These are phyloP conservation scores for Cichorium intybus DNA, from an alignment of 140 eudicot genomes.

Conservation along the genomic window DNA sequence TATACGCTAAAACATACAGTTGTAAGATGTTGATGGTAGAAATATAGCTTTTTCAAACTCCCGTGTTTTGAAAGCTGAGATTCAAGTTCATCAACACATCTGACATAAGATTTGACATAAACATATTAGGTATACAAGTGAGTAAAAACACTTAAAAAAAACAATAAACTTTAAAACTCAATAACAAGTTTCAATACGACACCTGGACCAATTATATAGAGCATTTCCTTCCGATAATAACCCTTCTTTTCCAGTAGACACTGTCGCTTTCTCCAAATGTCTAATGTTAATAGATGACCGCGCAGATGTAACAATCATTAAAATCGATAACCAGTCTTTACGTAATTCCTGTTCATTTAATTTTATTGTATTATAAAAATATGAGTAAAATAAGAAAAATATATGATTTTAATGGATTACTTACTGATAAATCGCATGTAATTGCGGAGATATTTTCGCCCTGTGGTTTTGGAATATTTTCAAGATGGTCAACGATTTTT, in stretches of 20 bases:
- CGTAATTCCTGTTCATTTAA: conserved; percentile 72
- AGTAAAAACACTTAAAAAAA: neutral
- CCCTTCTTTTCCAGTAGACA: conserved; percentile 98
- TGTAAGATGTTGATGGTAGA: conserved; percentile 99
- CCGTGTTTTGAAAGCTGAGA: conserved; percentile 90
- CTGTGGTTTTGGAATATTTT: conserved; percentile 93
- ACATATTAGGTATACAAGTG: neutral
- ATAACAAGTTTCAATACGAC: conserved; percentile 22
- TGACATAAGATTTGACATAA: conserved; percentile 37
- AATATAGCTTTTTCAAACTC: conserved; percentile 87
- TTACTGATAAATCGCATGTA: conserved; percentile 92
- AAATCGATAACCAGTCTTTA: conserved; percentile 88
- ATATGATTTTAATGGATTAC: conserved; percentile 23
- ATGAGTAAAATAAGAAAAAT: neutral
- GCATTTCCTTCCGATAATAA: conserved; percentile 96
- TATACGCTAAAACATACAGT: conserved; percentile 49
- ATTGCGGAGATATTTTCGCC: conserved; percentile 96
- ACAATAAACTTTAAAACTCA: neutral
- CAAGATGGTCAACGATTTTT: conserved; percentile 89
- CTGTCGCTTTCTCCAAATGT: conserved; percentile 99
- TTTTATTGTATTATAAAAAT: neutral
- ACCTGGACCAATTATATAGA: conserved; percentile 99
- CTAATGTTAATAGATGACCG: conserved; percentile 94
- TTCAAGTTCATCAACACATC: conserved; percentile 99
- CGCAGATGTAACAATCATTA: conserved; percentile 98